Percentiles rank a stretch among this genome's conserved stretches.
Conservation (phyloP, 1,139 yeast genomes). For the Saccharomyces pastorianus region DNA sequence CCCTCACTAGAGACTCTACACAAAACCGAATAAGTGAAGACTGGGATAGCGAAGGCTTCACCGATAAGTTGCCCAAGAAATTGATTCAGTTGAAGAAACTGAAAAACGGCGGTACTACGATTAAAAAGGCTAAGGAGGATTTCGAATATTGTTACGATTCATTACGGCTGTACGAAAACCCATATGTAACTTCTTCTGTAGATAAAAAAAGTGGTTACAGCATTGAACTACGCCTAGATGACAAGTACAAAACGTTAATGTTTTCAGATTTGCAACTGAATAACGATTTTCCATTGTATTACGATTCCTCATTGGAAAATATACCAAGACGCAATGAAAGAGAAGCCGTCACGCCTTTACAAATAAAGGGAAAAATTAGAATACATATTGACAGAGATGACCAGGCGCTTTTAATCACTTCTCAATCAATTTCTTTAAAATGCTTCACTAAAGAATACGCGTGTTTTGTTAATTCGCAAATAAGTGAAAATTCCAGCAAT, state of each 20-base stretch:
- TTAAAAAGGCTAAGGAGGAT: conserved; percentile 11
- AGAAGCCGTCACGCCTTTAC: conserved; percentile 4
- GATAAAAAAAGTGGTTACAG: conserved; percentile 6
- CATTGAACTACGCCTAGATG: background rate
- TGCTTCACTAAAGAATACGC: conserved; percentile 12
- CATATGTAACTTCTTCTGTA: conserved; percentile 8
- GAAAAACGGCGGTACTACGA: conserved; percentile 16
- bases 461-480: conserved; percentile 6
- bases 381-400: conserved; percentile 5
- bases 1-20: background rate
- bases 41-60: background rate
- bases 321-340: background rate
- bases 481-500: background rate
- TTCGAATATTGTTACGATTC: conserved; percentile 14
- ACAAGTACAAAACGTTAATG: conserved; percentile 4
- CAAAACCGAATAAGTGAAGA: background rate
- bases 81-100: conserved; percentile 8
- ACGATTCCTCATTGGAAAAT: background rate
- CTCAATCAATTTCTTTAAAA: conserved; percentile 9
- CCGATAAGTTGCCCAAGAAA: background rate
- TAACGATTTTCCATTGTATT: background rate
- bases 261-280: background rate
- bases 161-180: conserved; percentile 10
- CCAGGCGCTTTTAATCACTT: conserved; percentile 8
- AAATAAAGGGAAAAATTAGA: conserved; percentile 9